Percentiles rank a stretch among this genome's conserved stretches.
Evolutionary conservation across 2,329 filamentous ascomycete genomes (phyloP).

Genomic region (Phialophora verrucosa): DNA sequence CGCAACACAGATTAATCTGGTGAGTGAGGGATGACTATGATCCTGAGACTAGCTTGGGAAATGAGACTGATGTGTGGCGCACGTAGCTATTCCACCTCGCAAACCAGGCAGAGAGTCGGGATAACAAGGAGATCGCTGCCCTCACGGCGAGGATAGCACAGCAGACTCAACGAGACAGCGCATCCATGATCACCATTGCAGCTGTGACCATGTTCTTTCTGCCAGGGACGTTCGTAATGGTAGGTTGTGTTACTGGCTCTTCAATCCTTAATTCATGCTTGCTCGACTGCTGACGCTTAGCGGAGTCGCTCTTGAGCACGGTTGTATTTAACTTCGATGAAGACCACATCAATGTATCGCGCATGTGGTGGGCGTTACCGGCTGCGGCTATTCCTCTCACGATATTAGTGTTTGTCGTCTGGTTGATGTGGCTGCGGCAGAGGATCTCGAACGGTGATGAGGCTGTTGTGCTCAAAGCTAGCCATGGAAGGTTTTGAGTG

Average conservation of each 20-base stretch:
- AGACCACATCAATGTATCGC: constrained; percentile 1
- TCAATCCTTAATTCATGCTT: background rate
- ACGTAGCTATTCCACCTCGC: constrained; percentile 14
- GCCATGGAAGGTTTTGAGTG: background rate
- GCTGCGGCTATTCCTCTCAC: constrained; percentile 11
- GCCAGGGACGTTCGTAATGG: constrained; percentile 12
- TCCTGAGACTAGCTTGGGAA: background rate
- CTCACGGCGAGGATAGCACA: constrained; percentile 12
- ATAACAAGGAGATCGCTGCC: constrained; percentile 13
- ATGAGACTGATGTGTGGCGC: background rate
- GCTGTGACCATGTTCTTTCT: constrained; percentile 20
- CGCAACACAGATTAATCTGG: constrained; percentile 12
- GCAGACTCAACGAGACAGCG: constrained; percentile 14
- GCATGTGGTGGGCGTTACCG: constrained; percentile 8
- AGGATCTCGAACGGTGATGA: background rate
- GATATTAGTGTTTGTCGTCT: background rate
- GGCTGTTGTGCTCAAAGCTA: background rate
- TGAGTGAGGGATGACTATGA: background rate
- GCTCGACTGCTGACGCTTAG: background rate
- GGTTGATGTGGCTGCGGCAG: constrained; percentile 9
- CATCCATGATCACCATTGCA: constrained; percentile 14
- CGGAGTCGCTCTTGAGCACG: background rate
- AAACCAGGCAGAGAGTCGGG: constrained; percentile 11
- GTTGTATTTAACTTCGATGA: constrained; percentile 14
- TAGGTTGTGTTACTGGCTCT: background rate